Evolutionary conservation across 1,284 basidiomycete species (phyloP).

Genomic region (Vanrija sp.): DNA sequence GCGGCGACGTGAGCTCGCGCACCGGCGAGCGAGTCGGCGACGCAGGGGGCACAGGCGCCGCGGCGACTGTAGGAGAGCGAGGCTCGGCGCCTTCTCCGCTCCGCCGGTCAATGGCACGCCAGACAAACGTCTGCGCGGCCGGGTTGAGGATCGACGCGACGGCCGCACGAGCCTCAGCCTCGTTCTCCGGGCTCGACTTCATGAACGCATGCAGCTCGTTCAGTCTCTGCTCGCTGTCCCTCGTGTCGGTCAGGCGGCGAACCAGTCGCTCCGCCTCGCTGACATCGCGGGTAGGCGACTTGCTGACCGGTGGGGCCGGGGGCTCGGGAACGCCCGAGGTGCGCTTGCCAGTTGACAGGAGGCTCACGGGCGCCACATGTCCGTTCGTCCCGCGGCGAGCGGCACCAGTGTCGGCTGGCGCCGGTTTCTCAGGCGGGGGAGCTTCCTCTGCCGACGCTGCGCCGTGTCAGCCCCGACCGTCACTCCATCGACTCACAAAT

Average conservation of each 20-base stretch:
- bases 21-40: conserved; percentile 17
- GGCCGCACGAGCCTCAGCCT: conserved; percentile 67
- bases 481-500: conserved; percentile 60
- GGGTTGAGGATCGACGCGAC: conserved; percentile 32
- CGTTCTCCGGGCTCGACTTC: conserved; percentile 85
- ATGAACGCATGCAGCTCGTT: conserved; percentile 94
- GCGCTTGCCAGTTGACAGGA: conserved; percentile 34
- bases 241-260: conserved; percentile 71
- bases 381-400: conserved; percentile 3
- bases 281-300: conserved; percentile 56
- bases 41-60: neutral
- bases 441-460: conserved; percentile 63
- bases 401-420: neutral
- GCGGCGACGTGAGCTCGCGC: conserved; percentile 15
- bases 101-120: conserved; percentile 35
- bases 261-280: conserved; percentile 11
- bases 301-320: neutral
- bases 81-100: conserved; percentile 30
- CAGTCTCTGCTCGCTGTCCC: conserved; percentile 83
- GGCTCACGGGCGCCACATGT: conserved; percentile 20
- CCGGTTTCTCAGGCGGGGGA: conserved; percentile 52
- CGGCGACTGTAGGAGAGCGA: conserved; percentile 13
- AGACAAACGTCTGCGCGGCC: conserved; percentile 38
- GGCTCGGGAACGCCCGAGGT: conserved; percentile 5
- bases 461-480: neutral